Evolutionary conservation across 352 stramenopile species (phyloP).

Genomic region (Pythium volutum): DNA sequence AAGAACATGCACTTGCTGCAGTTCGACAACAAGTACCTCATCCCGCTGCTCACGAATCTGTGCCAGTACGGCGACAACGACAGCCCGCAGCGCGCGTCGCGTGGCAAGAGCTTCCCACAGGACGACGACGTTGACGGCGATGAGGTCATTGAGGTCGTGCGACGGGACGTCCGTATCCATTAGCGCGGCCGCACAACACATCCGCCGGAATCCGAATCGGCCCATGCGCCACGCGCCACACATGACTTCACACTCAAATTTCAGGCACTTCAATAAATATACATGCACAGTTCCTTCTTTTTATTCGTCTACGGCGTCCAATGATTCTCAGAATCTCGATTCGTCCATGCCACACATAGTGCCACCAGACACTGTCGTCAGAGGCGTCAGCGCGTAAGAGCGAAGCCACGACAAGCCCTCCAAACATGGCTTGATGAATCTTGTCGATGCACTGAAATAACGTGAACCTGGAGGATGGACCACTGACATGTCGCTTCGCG

Average conservation of each 20-base stretch:
- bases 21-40: conserved; percentile 87
- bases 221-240: too few species aligned
- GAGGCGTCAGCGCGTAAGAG: background rate
- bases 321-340: background rate
- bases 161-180: conserved; percentile 54
- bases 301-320: background rate
- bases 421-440: background rate
- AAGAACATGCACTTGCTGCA: conserved; percentile 79
- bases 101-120: conserved; percentile 48
- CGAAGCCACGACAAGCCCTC: too few species aligned
- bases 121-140: conserved; percentile 46
- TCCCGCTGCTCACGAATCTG: conserved; percentile 75
- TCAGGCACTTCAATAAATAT: background rate
- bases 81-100: conserved; percentile 27
- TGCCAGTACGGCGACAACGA: conserved; percentile 51
- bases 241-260: too few species aligned
- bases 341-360: too few species aligned
- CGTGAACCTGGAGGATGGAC: background rate
- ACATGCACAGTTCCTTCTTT: background rate
- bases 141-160: conserved; percentile 73
- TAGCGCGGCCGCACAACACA: conserved; percentile 11
- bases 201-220: background rate
- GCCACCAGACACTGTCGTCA: background rate
- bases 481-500: background rate
- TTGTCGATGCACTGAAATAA: conserved; percentile 4